These are phyloP conservation scores for Tulasnella sp. DNA, from an alignment of 768 basidiomycete species.

Conservation along the genomic window DNA sequence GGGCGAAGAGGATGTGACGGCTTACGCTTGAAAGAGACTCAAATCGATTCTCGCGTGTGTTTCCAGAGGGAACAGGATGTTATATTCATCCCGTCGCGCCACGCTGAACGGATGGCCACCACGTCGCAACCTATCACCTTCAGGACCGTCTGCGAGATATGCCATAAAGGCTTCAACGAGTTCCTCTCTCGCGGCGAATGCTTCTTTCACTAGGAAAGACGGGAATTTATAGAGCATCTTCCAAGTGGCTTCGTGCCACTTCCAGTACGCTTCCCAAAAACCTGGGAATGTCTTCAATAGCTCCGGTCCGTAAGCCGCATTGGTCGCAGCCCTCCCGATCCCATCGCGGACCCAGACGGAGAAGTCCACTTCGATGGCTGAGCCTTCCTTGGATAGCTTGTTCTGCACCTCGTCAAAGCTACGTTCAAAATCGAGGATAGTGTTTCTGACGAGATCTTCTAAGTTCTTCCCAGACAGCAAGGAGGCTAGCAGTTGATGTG, in stretches of 20 bases:
- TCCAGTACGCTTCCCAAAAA: background rate
- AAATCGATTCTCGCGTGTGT: background rate
- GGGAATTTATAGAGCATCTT: conserved; percentile 10
- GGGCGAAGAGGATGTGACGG: background rate
- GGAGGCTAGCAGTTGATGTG: background rate
- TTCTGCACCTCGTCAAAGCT: background rate
- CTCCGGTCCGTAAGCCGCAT: background rate
- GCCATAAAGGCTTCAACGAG: conserved; percentile 4
- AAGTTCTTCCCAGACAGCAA: background rate
- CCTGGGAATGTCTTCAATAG: conserved; percentile 1
- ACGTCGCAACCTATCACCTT: background rate
- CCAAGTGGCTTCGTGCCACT: conserved; percentile 8
- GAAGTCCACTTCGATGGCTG: background rate
- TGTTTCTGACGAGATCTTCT: background rate
- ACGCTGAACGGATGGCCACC: conserved; percentile 1
- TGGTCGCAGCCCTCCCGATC: background rate
- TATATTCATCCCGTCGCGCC: background rate
- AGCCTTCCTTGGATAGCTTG: background rate
- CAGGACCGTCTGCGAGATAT: conserved; percentile 4
- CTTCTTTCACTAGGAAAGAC: conserved; percentile 4
- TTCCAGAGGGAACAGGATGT: background rate
- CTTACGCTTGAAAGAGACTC: conserved; percentile 9
- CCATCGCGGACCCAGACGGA: background rate
- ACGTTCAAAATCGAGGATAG: background rate
- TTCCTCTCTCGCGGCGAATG: conserved; percentile 5